A percentile compares a stretch with the other conserved stretches of the same genome.
phyloP scores from a whole-genome alignment of 768 basidiomycete species.

The Cystofilobasidium ferigula region DNA sequence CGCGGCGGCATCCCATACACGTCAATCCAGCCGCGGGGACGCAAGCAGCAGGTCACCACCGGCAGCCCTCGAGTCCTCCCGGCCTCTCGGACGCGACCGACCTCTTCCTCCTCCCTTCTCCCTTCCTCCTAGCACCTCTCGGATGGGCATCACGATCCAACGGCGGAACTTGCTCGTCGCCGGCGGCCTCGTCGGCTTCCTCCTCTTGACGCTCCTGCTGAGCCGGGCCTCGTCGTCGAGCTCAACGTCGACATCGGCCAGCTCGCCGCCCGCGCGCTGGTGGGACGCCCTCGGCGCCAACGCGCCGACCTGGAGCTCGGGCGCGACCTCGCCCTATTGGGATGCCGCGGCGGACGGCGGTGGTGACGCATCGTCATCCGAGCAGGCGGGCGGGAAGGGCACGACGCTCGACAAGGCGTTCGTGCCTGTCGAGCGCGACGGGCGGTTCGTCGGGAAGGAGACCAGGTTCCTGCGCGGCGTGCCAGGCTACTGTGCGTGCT shows the following conservation, averaged over 20 bases:
- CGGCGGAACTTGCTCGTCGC: constrained; percentile 4
- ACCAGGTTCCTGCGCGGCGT: constrained; percentile 21
- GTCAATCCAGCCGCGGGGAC: too few relatives aligned
- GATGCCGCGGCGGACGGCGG: not conserved
- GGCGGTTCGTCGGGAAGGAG: constrained; percentile 18
- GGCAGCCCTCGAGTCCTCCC: too few relatives aligned
- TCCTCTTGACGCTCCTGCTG: constrained; percentile 5
- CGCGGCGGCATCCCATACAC: too few relatives aligned
- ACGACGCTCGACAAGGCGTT: constrained; percentile 19
- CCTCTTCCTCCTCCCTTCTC: not conserved
- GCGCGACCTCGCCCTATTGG: not conserved
- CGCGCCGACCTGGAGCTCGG: not conserved
- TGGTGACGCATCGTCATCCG: not conserved
- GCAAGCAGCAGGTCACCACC: too few relatives aligned
- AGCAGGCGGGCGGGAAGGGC: not conserved
- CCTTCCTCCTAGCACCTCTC: too few relatives aligned
- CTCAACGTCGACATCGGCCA: not conserved
- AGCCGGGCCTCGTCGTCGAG: not conserved
- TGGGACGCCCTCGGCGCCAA: not conserved
- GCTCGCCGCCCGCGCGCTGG: not conserved
- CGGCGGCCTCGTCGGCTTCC: not conserved
- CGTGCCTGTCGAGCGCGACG: constrained; percentile 4
- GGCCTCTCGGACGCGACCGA: too few relatives aligned
- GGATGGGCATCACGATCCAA: not conserved
- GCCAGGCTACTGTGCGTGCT: constrained; percentile 15